Conservation (phyloP, 2,329 filamentous ascomycete species). For the Chrysoporthe deuterocubensis region DNA sequence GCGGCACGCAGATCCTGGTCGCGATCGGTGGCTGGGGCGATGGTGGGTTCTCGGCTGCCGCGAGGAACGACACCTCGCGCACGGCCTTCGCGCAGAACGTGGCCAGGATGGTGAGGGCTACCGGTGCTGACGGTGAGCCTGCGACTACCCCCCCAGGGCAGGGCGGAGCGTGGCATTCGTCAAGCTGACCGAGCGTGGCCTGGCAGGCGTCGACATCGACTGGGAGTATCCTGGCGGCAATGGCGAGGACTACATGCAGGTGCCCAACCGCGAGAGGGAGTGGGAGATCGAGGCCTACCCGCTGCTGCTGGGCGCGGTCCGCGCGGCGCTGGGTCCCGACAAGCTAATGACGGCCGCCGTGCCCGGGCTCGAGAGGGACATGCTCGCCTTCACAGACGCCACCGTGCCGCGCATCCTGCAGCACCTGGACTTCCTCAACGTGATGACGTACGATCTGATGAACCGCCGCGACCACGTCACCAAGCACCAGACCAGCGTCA, state of each 20-base stretch:
- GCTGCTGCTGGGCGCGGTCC: conserved; percentile 61
- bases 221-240: conserved; percentile 70
- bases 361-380: conserved; percentile 64
- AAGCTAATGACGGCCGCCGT: conserved; percentile 71
- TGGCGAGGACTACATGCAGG: conserved; percentile 68
- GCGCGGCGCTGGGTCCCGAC: conserved; percentile 57
- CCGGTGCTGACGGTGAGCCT: conserved; percentile 65
- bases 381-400: conserved; percentile 66
- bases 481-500: conserved; percentile 65
- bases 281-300: conserved; percentile 67
- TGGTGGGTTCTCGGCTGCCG: conserved; percentile 62
- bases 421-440: conserved; percentile 68
- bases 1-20: conserved; percentile 65
- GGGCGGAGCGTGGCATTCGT: not conserved
- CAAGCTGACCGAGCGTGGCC: not conserved
- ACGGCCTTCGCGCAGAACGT: conserved; percentile 67
- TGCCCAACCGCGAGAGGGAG: conserved; percentile 61
- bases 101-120: conserved; percentile 61
- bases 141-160: conserved; percentile 25
- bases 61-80: conserved; percentile 54
- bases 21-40: conserved; percentile 80
- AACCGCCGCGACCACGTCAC: conserved; percentile 72
- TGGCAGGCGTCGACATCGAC: conserved; percentile 61
- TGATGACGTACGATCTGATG: conserved; percentile 65
- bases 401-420: conserved; percentile 62